Conservation (phyloP, 2,329 filamentous ascomycete genomes). For the Tetracladium maxilliforme region DNA sequence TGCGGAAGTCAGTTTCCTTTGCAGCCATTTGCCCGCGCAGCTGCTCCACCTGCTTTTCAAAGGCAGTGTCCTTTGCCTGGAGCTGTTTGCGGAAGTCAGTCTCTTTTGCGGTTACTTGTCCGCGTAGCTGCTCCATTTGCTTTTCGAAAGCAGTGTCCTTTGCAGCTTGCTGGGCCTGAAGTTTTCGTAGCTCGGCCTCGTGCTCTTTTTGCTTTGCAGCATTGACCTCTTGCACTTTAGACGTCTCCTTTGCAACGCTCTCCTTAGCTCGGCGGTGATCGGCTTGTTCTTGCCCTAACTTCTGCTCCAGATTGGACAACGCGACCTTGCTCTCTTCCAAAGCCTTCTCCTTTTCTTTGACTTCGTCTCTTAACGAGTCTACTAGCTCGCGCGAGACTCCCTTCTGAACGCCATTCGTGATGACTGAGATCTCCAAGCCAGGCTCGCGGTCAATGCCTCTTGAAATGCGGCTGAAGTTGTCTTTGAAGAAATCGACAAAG, state of each 20-base stretch:
- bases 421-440: conserved; percentile 68
- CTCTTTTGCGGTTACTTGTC: too few relatives aligned
- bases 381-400: conserved; percentile 90
- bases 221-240: conserved; percentile 33
- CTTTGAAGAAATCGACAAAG: conserved; percentile 90
- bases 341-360: conserved; percentile 53
- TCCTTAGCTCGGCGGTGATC: conserved; percentile 57
- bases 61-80: too few relatives aligned
- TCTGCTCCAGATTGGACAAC: conserved; percentile 29
- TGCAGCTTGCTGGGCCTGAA: conserved; percentile 5
- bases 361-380: conserved; percentile 64
- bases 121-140: conserved; percentile 7
- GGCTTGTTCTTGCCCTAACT: conserved; percentile 56
- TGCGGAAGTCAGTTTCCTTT: too few relatives aligned
- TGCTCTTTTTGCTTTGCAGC: conserved; percentile 58
- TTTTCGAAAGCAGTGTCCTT: too few relatives aligned
- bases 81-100: too few relatives aligned
- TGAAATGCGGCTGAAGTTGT: conserved; percentile 78
- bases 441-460: conserved; percentile 86
- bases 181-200: conserved; percentile 45
- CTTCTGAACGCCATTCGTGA: conserved; percentile 67
- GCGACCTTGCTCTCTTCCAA: conserved; percentile 31
- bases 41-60: too few relatives aligned
- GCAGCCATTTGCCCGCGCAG: too few relatives aligned
- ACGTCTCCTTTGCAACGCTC: conserved; percentile 33